Evolutionary conservation across 352 stramenopile genomes (phyloP).

Genomic region (Globisporangium spiculum): DNA sequence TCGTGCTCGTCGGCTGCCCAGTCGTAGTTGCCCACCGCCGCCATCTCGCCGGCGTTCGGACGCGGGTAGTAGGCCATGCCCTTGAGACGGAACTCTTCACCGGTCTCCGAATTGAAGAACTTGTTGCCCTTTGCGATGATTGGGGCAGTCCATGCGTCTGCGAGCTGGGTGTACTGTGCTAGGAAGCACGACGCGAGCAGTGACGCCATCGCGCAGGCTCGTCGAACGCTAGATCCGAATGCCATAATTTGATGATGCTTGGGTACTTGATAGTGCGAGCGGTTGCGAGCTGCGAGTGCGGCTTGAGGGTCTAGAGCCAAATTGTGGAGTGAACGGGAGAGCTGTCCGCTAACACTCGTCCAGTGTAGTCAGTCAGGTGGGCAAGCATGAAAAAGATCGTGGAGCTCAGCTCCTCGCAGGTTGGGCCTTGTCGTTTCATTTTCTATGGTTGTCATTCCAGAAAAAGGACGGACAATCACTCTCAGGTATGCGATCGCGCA

Average conservation of each 20-base stretch:
- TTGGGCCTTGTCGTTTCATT: not conserved
- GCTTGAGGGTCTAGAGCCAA: not conserved
- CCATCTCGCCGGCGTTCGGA: slow-evolving; percentile 54
- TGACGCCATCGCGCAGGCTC: slow-evolving; percentile 1
- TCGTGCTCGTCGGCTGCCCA: slow-evolving; percentile 61
- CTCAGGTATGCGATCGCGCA: not conserved
- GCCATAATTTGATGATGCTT: not conserved
- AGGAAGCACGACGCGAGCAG: not conserved
- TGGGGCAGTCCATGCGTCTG: slow-evolving; percentile 9
- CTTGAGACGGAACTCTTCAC: slow-evolving; percentile 62
- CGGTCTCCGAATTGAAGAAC: slow-evolving; percentile 61
- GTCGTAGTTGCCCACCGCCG: slow-evolving; percentile 56
- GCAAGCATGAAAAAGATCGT: not conserved
- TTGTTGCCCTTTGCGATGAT: slow-evolving; percentile 69
- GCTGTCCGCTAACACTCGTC: not conserved
- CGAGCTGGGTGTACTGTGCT: not conserved
- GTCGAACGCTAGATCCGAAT: slow-evolving; percentile 11
- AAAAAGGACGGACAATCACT: not conserved
- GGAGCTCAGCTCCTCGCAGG: not conserved
- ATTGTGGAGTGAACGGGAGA: not conserved
- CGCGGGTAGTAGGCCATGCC: slow-evolving; percentile 72
- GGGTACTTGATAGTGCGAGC: slow-evolving; percentile 1
- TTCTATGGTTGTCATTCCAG: not conserved
- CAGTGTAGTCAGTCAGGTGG: not conserved
- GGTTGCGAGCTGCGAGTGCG: not conserved